Evolutionary conservation across 257 asterid genomes (phyloP).

Genomic region (Solanum habrochaites): DNA sequence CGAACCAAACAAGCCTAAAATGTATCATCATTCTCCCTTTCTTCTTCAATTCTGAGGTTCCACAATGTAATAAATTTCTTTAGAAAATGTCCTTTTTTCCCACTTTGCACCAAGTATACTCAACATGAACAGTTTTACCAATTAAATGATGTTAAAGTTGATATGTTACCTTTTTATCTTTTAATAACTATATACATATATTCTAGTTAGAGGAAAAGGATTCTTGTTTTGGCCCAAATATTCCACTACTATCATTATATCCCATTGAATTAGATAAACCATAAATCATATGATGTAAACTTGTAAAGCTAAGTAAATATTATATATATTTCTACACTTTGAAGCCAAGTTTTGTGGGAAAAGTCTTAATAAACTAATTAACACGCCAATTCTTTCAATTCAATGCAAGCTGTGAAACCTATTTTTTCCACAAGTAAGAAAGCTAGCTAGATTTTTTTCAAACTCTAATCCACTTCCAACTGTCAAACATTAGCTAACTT

Average conservation of each 20-base stretch:
- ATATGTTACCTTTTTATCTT: background rate
- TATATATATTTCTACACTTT: background rate
- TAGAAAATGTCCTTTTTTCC: background rate
- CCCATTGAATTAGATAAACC: background rate
- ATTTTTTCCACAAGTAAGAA: background rate
- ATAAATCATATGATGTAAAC: background rate
- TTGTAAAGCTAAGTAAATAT: background rate
- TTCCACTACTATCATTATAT: background rate
- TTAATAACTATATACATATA: background rate
- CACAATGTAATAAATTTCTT: background rate
- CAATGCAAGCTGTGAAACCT: background rate
- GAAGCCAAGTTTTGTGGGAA: background rate
- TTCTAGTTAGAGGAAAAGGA: background rate
- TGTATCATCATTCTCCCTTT: background rate
- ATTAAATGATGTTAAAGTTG: background rate
- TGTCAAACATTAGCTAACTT: background rate
- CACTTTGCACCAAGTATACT: background rate
- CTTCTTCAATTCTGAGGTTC: background rate
- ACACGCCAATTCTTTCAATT: background rate
- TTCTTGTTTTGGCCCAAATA: background rate
- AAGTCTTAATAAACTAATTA: background rate
- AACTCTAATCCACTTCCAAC: background rate
- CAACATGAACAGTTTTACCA: background rate
- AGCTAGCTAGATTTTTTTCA: background rate
- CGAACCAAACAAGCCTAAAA: background rate